Evolutionary conservation across 768 basidiomycete genomes (phyloP).

Genomic region (Candolleomyces efflorescens): DNA sequence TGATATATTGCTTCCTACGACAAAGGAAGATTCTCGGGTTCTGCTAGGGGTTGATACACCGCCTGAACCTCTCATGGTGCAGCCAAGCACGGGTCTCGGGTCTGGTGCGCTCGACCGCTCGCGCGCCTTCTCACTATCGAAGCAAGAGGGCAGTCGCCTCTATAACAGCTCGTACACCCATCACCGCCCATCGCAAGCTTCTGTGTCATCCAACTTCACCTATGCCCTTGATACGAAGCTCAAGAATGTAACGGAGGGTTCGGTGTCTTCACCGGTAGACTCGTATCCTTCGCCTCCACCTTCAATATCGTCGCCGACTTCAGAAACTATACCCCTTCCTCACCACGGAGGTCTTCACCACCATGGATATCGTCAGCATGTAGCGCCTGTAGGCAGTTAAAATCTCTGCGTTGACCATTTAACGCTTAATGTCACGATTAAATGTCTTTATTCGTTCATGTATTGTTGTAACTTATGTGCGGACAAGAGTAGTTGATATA

Average conservation of each 20-base stretch:
- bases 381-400: neutral
- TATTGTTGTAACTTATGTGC: neutral
- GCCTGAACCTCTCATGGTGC: conserved; percentile 18
- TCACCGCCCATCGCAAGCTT: conserved; percentile 5
- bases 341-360: neutral
- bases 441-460: neutral
- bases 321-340: conserved; percentile 22
- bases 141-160: neutral
- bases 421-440: no score
- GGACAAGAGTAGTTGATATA: neutral
- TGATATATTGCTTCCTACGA: conserved; percentile 65
- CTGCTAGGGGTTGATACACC: conserved; percentile 39
- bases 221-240: conserved; percentile 15
- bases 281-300: conserved; percentile 51
- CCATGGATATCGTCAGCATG: neutral
- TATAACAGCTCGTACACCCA: conserved; percentile 5
- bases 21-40: conserved; percentile 54
- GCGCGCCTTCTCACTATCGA: conserved; percentile 3
- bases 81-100: neutral
- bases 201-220: conserved; percentile 2
- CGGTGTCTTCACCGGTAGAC: conserved; percentile 25
- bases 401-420: no score
- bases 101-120: conserved; percentile 2
- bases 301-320: conserved; percentile 30
- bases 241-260: conserved; percentile 16